Evolutionary conservation across 1,139 yeast genomes (phyloP).

Genomic region (Yamadazyma buinensis): DNA sequence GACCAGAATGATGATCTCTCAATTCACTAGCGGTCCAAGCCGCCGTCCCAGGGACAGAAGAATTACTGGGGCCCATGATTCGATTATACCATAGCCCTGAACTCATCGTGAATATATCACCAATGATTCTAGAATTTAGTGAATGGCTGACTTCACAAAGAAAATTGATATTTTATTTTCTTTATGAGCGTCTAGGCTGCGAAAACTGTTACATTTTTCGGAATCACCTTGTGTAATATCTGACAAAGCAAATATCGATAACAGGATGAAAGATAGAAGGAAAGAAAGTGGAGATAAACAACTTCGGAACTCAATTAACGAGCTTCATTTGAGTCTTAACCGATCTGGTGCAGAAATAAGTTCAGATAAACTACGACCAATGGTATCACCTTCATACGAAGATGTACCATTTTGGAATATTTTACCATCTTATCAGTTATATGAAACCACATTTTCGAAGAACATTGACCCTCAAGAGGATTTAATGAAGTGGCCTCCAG

Average conservation of each 20-base stretch:
- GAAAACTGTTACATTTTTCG: not conserved
- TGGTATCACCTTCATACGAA: conserved; percentile 15
- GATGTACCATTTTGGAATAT: conserved; percentile 27
- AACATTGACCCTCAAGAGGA: conserved; percentile 36
- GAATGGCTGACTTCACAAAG: conserved; percentile 6
- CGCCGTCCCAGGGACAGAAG: conserved; percentile 35
- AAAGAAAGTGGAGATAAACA: not conserved
- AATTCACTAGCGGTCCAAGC: conserved; percentile 36
- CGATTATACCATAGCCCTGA: conserved; percentile 30
- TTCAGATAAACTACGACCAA: conserved; percentile 11
- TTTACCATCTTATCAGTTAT: conserved; percentile 42
- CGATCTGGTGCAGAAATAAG: conserved; percentile 2
- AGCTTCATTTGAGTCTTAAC: conserved; percentile 4
- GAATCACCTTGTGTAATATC: not conserved
- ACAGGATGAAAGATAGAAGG: not conserved
- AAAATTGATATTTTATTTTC: not conserved
- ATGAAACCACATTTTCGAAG: conserved; percentile 36
- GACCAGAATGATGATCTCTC: conserved; percentile 1
- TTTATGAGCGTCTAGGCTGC: not conserved
- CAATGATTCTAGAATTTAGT: too few relatives aligned
- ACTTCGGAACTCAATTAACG: too few relatives aligned
- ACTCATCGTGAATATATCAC: conserved; percentile 8
- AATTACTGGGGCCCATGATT: conserved; percentile 21
- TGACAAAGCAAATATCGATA: too few relatives aligned
- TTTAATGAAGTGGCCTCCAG: conserved; percentile 31